Evolutionary conservation across 352 stramenopile genomes (phyloP).

Genomic region (Phytopythium oedochilum): DNA sequence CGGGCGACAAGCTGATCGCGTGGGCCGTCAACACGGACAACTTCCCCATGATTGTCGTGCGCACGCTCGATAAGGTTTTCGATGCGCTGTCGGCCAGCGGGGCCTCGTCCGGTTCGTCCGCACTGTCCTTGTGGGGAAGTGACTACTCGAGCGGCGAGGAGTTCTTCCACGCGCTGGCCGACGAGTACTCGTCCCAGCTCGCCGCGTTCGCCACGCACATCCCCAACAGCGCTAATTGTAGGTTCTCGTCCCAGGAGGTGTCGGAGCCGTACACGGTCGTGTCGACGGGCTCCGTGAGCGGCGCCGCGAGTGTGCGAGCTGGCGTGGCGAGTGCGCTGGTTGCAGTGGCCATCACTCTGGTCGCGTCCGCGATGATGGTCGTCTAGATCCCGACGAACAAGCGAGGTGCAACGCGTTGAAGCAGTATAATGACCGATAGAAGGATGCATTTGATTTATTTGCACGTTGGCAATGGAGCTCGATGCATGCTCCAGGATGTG

Average conservation of each 20-base stretch:
- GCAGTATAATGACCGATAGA: too few species aligned
- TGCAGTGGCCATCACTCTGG: not conserved
- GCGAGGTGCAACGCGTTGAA: too few species aligned
- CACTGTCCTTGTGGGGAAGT: not conserved
- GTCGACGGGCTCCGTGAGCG: not conserved
- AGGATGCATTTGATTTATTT: too few species aligned
- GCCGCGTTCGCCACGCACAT: constrained; percentile 21
- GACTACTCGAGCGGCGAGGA: not conserved
- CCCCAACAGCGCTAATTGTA: constrained; percentile 19
- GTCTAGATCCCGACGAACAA: not conserved
- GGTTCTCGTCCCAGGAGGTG: constrained; percentile 19
- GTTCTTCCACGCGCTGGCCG: not conserved
- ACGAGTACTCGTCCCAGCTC: constrained; percentile 1
- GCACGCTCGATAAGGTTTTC: constrained; percentile 12
- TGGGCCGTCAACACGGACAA: constrained; percentile 15
- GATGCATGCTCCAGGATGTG: too few species aligned
- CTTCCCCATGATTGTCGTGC: constrained; percentile 19
- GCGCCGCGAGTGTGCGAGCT: not conserved
- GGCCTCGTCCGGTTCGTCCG: not conserved
- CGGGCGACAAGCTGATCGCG: constrained; percentile 13
- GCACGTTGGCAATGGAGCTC: too few species aligned
- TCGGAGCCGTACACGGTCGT: constrained; percentile 12
- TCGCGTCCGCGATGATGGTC: not conserved
- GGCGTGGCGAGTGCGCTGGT: not conserved
- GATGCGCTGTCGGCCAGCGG: not conserved